phyloP scores from a whole-genome alignment of 441 rosid genomes.

The Codiaeum variegatum region DNA sequence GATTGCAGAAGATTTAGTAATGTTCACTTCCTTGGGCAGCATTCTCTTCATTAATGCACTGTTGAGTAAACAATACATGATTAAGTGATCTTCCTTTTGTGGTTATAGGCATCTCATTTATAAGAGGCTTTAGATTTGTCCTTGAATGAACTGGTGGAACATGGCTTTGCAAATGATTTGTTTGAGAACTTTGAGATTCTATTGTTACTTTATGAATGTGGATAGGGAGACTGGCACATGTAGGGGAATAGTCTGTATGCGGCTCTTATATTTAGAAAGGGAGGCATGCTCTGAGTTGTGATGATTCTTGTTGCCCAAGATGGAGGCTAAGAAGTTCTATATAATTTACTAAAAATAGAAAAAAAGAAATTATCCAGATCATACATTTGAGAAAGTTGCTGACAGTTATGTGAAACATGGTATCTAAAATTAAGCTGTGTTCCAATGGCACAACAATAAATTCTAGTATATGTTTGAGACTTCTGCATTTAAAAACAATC shows the following conservation, averaged over 20 bases:
- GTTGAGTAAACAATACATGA: neutral
- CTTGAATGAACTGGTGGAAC: neutral
- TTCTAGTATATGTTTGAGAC: neutral
- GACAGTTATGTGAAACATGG: neutral
- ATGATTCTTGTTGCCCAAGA: neutral
- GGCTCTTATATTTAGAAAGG: neutral
- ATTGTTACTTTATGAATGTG: neutral
- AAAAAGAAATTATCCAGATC: neutral
- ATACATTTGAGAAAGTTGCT: neutral
- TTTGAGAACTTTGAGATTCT: neutral
- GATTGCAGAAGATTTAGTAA: neutral
- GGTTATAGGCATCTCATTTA: neutral
- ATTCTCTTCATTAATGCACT: neutral
- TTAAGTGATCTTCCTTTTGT: neutral
- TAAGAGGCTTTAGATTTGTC: neutral
- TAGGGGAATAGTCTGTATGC: neutral
- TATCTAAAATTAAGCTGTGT: neutral
- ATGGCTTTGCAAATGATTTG: neutral
- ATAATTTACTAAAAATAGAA: neutral
- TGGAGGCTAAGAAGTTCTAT: neutral
- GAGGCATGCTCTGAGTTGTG: neutral
- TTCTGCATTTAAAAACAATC: neutral
- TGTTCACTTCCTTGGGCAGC: neutral
- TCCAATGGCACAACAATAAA: neutral
- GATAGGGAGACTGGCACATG: neutral